Base-by-base conservation (phyloP, 2,329 filamentous ascomycete genomes). In the Colletotrichum tanaceti region DNA sequence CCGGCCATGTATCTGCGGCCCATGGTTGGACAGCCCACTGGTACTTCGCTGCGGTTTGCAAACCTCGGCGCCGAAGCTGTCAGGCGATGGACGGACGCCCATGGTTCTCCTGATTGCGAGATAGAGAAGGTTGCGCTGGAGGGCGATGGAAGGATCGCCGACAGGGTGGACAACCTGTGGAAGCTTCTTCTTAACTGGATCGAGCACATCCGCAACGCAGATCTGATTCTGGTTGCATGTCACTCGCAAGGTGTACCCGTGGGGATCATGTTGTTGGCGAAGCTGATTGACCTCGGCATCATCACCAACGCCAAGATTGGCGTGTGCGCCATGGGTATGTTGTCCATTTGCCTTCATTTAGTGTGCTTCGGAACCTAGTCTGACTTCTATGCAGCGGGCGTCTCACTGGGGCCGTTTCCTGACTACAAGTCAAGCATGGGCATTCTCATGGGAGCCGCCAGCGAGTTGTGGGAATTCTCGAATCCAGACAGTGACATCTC, bases 231-330 rank as follows among this genome's bases (percentile, higher is more conserved):
- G 46, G 83, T 99, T n/a, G 93, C 93, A 3, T 97, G 94, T 69
- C 96, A 99, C 78, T 97, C 93, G 3, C 96, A 99, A 78, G 96
- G 96, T 24, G 96, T 98, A 0, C 96, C 96, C 0, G 96, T 99
- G 0, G 91, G 92, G 6, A 87, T 97, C 68, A 98, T 98, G 90
- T 85, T 99, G 4, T 85, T 98, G 5, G 93, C 94, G 5, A 98
- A 97, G 78, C 84, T 99, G 49, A 94, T 99, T 62, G 91, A 96
- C 61, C 90, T 98, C 68, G 94, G 94, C 2, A 93, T 96, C 72
- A 87, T 98, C 38, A 90, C 89, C 16, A 87, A 87, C 47, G 87
- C 91, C 6, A 90, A 90, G 60, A 90, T 99, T 53, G 94, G 95
- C 2, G 87, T 99, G 13, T 98, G 96, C 75, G 94, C 89, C 22